Conservation (phyloP, 176 grass and related monocot species). For the Alloteropsis semialata region DNA sequence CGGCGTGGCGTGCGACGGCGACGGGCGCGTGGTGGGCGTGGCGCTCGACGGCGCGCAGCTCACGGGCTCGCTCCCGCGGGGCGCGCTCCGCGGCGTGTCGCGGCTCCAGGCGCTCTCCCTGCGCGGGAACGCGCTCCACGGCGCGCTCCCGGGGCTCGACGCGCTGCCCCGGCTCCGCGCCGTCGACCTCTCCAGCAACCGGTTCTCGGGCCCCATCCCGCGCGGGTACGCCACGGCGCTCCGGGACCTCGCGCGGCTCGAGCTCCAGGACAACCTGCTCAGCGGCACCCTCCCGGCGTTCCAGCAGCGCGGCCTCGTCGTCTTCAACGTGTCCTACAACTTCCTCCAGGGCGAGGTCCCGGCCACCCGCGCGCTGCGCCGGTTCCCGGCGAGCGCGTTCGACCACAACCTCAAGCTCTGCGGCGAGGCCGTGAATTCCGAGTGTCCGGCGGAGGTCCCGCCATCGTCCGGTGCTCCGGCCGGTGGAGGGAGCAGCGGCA, state of each 20-base stretch:
- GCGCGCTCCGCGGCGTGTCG: constrained; percentile 39
- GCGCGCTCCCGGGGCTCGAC: constrained; percentile 55
- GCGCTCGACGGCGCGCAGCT: constrained; percentile 65
- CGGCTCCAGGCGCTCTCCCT: constrained; percentile 52
- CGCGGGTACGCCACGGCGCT: constrained; percentile 24
- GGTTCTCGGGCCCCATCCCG: constrained; percentile 81
- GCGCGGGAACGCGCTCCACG: constrained; percentile 74
- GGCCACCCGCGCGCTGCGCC: constrained; percentile 37
- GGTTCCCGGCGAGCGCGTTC: constrained; percentile 57
- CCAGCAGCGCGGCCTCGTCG: constrained; percentile 41
- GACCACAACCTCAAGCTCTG: constrained; percentile 75
- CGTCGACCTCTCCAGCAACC: constrained; percentile 73
- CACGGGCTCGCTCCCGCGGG: constrained; percentile 42
- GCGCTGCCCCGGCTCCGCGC: constrained; percentile 47
- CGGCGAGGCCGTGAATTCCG: constrained; percentile 38
- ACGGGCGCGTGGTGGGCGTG: constrained; percentile 56
- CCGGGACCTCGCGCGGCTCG: constrained; percentile 32
- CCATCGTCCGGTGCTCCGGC: neutral
- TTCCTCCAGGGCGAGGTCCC: constrained; percentile 79
- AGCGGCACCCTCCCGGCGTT: constrained; percentile 70
- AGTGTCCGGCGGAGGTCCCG: constrained; percentile 6
- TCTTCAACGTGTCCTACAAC: constrained; percentile 91
- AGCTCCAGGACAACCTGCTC: constrained; percentile 92
- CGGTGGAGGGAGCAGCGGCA: neutral
- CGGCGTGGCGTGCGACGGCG: constrained; percentile 61